phyloP scores from a whole-genome alignment of 2,329 filamentous ascomycete species.

The Pestalotiopsis sp. region DNA sequence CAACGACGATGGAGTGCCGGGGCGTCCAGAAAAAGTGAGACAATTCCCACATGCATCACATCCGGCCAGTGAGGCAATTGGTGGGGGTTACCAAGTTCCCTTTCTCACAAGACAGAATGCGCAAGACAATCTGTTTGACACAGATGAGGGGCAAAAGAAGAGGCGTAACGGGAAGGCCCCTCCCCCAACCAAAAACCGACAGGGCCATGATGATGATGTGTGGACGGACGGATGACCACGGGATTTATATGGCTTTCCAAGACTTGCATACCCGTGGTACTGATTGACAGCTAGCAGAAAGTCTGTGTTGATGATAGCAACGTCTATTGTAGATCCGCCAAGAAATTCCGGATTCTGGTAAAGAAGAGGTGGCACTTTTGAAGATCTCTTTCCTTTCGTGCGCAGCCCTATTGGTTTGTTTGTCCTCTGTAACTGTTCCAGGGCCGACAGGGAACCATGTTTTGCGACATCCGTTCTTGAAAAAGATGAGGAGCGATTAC shows the following conservation, averaged over 20 bases:
- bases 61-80: background rate
- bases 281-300: background rate
- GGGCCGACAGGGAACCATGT: too few relatives aligned
- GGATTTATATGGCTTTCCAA: background rate
- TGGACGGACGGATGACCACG: background rate
- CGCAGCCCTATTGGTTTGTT: too few relatives aligned
- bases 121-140: constrained; percentile 3
- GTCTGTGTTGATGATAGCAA: too few relatives aligned
- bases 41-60: background rate
- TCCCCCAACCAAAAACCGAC: too few relatives aligned
- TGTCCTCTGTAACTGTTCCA: too few relatives aligned
- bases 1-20: background rate
- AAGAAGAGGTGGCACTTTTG: too few relatives aligned
- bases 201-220: background rate
- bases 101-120: background rate
- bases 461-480: background rate
- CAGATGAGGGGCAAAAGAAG: background rate
- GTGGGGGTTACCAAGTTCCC: background rate
- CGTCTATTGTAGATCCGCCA: background rate
- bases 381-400: too few relatives aligned
- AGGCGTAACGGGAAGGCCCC: background rate
- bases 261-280: background rate
- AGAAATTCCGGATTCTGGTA: too few relatives aligned
- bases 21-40: background rate
- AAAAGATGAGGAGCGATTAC: constrained; percentile 8